Conservation (phyloP, 2,329 filamentous ascomycete species). For the Eurotiales sp. region DNA sequence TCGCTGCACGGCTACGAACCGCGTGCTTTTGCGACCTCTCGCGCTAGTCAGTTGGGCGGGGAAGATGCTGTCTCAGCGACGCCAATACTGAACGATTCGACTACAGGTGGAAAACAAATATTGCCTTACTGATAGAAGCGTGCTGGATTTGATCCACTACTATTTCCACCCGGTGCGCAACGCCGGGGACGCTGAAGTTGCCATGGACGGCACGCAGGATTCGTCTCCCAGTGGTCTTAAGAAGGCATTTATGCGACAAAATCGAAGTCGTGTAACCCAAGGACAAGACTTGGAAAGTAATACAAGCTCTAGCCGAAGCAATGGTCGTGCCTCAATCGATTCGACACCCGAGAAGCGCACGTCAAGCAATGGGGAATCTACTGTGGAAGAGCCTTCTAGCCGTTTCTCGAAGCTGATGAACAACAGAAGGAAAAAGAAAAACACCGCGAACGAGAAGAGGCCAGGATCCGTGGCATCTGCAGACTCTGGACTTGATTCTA, state of each 20-base stretch:
- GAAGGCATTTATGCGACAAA: constrained; percentile 32
- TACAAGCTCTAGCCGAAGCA: constrained; percentile 29
- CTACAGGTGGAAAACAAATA: not conserved
- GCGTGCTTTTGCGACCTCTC: not conserved
- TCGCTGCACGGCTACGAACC: not conserved
- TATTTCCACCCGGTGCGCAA: not conserved
- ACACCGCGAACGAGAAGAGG: constrained; percentile 26
- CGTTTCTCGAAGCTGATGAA: constrained; percentile 52
- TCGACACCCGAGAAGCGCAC: constrained; percentile 36
- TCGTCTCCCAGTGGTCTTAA: constrained; percentile 30
- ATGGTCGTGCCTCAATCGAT: constrained; percentile 36
- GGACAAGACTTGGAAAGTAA: constrained; percentile 29
- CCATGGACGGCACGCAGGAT: constrained; percentile 33
- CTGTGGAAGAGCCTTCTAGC: constrained; percentile 33
- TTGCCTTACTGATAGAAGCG: not conserved
- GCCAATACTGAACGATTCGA: not conserved
- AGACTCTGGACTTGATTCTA: not conserved
- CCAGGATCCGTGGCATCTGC: constrained; percentile 7
- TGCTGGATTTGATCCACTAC: not conserved
- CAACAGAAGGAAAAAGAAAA: constrained; percentile 42
- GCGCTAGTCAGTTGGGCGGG: not conserved
- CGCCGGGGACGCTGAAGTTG: not conserved
- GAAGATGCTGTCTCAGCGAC: constrained; percentile 3
- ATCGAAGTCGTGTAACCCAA: constrained; percentile 35
- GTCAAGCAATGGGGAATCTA: constrained; percentile 29